Evolutionary conservation across 2,329 filamentous ascomycete species (phyloP).

Genomic region (Xylariaceae sp.): DNA sequence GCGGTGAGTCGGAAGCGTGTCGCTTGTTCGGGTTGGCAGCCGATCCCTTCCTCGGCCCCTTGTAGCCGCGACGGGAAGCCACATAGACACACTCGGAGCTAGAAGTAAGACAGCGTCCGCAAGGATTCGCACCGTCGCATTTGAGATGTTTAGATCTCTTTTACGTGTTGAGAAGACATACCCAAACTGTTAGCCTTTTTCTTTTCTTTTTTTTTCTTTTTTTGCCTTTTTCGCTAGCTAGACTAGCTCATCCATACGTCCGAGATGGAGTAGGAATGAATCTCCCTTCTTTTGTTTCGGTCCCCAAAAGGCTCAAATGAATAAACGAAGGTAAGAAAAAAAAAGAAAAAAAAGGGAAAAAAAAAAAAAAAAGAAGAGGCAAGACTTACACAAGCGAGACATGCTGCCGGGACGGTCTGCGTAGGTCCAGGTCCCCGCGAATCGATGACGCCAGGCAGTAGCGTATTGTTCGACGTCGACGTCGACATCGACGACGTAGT

Average conservation of each 20-base stretch:
- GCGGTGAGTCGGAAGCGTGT: conserved; percentile 45
- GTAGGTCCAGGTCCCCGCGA: conserved; percentile 27
- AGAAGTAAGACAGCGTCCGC: conserved; percentile 57
- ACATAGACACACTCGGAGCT: conserved; percentile 64
- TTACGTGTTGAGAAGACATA: conserved; percentile 8
- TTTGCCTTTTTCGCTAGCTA: too few relatives aligned
- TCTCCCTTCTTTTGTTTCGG: too few relatives aligned
- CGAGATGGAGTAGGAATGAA: too few relatives aligned
- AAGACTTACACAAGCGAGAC: conserved; percentile 48
- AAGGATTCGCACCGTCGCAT: conserved; percentile 66
- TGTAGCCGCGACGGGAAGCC: conserved; percentile 69
- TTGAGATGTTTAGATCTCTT: conserved; percentile 65
- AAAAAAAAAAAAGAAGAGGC: too few relatives aligned
- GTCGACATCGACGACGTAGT: conserved; percentile 10
- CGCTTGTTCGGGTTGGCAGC: conserved; percentile 44
- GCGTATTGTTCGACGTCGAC: conserved; percentile 11
- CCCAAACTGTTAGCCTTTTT: too few relatives aligned
- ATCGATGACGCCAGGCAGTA: conserved; percentile 19
- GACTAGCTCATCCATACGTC: too few relatives aligned
- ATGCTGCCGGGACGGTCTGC: conserved; percentile 45
- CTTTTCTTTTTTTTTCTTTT: too few relatives aligned
- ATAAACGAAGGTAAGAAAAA: too few relatives aligned
- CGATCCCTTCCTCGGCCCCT: conserved; percentile 54
- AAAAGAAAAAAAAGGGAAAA: too few relatives aligned
- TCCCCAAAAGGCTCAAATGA: too few relatives aligned